Evolutionary conservation across 2,329 filamentous ascomycete species (phyloP), one percentile per base, ranked within the genome.

Genomic region (Huntiella omanensis): DNA sequence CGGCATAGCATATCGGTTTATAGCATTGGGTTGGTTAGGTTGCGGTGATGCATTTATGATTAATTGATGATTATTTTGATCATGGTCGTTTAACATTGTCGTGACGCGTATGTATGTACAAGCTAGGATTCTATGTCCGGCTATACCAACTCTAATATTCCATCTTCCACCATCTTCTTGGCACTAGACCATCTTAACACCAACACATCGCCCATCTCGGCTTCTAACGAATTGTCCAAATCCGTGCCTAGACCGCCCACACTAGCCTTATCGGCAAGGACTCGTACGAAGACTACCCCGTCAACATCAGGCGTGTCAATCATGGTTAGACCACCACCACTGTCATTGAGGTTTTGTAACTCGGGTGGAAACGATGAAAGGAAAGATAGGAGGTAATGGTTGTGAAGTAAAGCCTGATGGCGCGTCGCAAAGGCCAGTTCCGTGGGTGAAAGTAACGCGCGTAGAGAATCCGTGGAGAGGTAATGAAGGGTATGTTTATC

Each of bases 241-340:
- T 82, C 77, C 6, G 76, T 77, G 10, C 79, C 78, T 51, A 69
- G 68, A 5, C 76, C 71, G 48, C 67, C 64, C 10, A 77, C 70
- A 4, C 71, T 64, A 2, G 42, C 49, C 2, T 67, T 64, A 55
- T 81, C 75, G 46, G 67, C 69, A 45, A 87, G 62, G 42, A 83
- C 69, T 51, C 88, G 69, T 36, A 86, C 76, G 60, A 98, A 95
- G 2, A 96, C 87, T 5, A 85, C 85, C 2, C 73, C 70, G 50
- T 91, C 82, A 41, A 77, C 64, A 58, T 96, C 91, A 0, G 91
- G 91, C 2, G 73, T 69, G 57, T 94, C 86, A 28, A 96, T 75
- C 91, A 98, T 98, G 63, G 75, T 86, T 48, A 88, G 79, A 28
- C 86, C 88, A 0, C 82, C 78, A 11, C 82, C 83, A n/a, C 16